Evolutionary conservation across 192 early-diverging fungal species (phyloP), one percentile per base, ranked within the genome.

Genomic region (Backusella macrospora): DNA sequence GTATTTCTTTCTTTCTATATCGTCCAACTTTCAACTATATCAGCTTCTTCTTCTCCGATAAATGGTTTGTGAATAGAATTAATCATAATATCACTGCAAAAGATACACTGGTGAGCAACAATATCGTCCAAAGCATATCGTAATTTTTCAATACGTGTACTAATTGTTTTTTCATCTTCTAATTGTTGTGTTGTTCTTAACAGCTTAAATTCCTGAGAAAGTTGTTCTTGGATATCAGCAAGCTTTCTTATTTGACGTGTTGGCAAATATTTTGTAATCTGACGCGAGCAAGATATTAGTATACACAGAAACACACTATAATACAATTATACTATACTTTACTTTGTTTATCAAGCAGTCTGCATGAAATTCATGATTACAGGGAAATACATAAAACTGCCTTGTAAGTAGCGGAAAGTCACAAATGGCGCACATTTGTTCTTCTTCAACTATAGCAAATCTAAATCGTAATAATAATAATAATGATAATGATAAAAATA

Each of bases 321-420:
- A 64, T 15, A 65, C 4, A 65, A 64, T 26, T 9, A 13, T 77
- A 39, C 18, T 62, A 62, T 86, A 94, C 93, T 71, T 82, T 86
- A 94, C 93, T 71, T 82, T 84, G 59, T 87, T 86, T 42, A 93
- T 91, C 46, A 99, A 78, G 75, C 96, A 98, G 75, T 98, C 96
- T 15, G 93, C 86, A 81, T 99, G 98, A 82, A 94, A 97, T 7
- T 89, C 87, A 80, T 98, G 96, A 68, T 95, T 90, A 77, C 98
- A 99, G 1, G 96, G 96, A 71, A 98, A 99, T 38, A 96, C 91
- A 71, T 95, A 96, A 74, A 98, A 98, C 80, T 96, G 95, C n/a
- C 95, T 83, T 18, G 92, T 89, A 76, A 98, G 82, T 49, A 99
- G 76, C 14, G 95, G 91, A 59, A 87, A 82, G 4, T 85, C 78